Conservation (phyloP, 2,329 filamentous ascomycete genomes). For the Nectriaceae sp. region DNA sequence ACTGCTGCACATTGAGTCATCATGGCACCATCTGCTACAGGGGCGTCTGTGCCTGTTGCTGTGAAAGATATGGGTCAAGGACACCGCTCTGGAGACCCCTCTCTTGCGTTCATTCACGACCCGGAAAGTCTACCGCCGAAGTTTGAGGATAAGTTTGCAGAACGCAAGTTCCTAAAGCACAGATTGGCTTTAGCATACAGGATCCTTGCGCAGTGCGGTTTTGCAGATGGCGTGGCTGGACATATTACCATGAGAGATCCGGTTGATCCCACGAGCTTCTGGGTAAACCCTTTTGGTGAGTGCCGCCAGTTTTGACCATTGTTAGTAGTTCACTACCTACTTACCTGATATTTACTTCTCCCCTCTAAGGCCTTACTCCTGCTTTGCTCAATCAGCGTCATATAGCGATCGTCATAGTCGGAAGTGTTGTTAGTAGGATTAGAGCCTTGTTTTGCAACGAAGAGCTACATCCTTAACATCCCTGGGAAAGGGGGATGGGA, state of each 20-base stretch:
- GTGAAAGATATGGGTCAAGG: background rate
- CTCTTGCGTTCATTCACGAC: constrained; percentile 3
- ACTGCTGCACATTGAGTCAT: too few species aligned
- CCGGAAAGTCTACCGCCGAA: background rate
- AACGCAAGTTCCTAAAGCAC: constrained; percentile 56
- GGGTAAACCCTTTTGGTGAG: constrained; percentile 66
- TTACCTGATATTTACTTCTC: too few species aligned
- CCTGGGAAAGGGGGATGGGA: too few species aligned
- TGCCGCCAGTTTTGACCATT: background rate
- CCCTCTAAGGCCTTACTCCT: too few species aligned
- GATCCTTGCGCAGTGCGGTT: constrained; percentile 59
- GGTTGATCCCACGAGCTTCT: constrained; percentile 62
- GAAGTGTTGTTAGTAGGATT: too few species aligned
- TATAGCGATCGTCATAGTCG: too few species aligned
- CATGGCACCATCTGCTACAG: background rate
- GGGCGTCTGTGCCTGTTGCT: background rate
- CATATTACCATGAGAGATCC: constrained; percentile 66
- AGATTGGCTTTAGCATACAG: constrained; percentile 57
- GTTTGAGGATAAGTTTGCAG: constrained; percentile 34
- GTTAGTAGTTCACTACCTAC: background rate
- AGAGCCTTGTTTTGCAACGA: background rate
- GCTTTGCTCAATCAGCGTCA: too few species aligned
- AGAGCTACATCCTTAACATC: background rate
- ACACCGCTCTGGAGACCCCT: constrained; percentile 2
- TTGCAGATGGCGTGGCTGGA: constrained; percentile 65